Evolutionary conservation across 768 basidiomycete species (phyloP).

Genomic region (Suillus variegatus): DNA sequence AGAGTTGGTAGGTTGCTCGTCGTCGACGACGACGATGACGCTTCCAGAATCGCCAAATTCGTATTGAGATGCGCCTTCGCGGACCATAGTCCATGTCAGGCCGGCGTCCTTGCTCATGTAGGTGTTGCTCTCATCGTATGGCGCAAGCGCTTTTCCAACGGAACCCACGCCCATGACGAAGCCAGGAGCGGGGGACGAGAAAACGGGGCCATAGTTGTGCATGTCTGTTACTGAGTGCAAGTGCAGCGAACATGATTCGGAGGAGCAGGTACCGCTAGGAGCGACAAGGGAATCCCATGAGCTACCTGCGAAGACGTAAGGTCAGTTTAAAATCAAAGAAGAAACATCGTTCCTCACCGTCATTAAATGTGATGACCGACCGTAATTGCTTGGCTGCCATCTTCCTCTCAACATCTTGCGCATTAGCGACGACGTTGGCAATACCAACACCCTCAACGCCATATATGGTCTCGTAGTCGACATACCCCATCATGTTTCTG

Average conservation of each 20-base stretch:
- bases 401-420: slow-evolving; percentile 78
- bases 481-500: slow-evolving; percentile 82
- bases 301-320: slow-evolving; percentile 44
- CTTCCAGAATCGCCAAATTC: slow-evolving; percentile 93
- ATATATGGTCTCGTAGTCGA: slow-evolving; percentile 89
- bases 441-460: slow-evolving; percentile 90
- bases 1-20: slow-evolving; percentile 73
- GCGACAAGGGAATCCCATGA: slow-evolving; percentile 74
- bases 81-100: slow-evolving; percentile 79
- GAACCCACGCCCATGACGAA: slow-evolving; percentile 97
- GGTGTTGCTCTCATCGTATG: slow-evolving; percentile 89
- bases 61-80: slow-evolving; percentile 82
- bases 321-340: slow-evolving; percentile 5
- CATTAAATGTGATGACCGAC: slow-evolving; percentile 87
- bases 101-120: slow-evolving; percentile 93
- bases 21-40: slow-evolving; percentile 78
- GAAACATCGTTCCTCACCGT: slow-evolving; percentile 45
- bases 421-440: slow-evolving; percentile 84
- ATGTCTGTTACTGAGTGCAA: slow-evolving; percentile 90
- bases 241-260: slow-evolving; percentile 77
- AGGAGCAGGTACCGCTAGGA: slow-evolving; percentile 57
- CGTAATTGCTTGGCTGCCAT: slow-evolving; percentile 70
- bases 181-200: slow-evolving; percentile 94
- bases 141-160: slow-evolving; percentile 63
- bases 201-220: slow-evolving; percentile 93